Conservation (phyloP, 805 yeast species). For the Ogataea zsoltii region DNA sequence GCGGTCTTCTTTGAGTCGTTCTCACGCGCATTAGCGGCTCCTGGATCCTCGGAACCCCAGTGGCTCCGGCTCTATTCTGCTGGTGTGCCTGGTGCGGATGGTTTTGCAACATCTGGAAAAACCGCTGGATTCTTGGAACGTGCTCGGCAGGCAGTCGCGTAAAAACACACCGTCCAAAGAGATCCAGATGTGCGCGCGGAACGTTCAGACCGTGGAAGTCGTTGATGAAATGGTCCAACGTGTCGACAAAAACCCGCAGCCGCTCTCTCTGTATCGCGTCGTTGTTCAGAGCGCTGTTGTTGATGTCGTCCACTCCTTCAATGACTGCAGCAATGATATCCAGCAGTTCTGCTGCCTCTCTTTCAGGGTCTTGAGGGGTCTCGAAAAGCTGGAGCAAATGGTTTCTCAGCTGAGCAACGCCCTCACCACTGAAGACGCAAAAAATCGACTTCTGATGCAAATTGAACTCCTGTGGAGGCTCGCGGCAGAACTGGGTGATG, state of each 20-base stretch:
- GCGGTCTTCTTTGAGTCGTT: constrained; percentile 9
- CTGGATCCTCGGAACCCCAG: constrained; percentile 6
- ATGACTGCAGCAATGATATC: constrained; percentile 32
- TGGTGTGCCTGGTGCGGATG: constrained; percentile 19
- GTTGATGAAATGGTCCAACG: constrained; percentile 30
- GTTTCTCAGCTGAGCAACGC: constrained; percentile 74
- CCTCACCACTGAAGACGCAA: constrained; percentile 92
- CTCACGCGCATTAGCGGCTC: constrained; percentile 13
- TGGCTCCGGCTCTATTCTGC: constrained; percentile 10
- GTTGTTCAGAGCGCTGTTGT: constrained; percentile 19
- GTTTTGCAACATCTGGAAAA: constrained; percentile 30
- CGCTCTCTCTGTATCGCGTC: constrained; percentile 28
- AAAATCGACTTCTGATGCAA: constrained; percentile 81
- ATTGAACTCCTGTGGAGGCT: constrained; percentile 89
- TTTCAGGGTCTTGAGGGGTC: constrained; percentile 33
- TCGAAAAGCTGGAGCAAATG: constrained; percentile 49
- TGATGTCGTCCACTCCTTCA: constrained; percentile 22
- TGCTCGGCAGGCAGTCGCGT: constrained; percentile 32
- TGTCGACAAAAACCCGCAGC: constrained; percentile 29
- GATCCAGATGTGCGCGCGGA: constrained; percentile 28
- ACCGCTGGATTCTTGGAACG: constrained; percentile 33
- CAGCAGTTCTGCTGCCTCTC: constrained; percentile 33
- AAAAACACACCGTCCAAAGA: constrained; percentile 34
- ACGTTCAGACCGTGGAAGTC: constrained; percentile 30
- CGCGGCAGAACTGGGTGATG: constrained; percentile 82